Evolutionary conservation across 2,329 filamentous ascomycete genomes (phyloP).

Genomic region (Endothia cerciana): DNA sequence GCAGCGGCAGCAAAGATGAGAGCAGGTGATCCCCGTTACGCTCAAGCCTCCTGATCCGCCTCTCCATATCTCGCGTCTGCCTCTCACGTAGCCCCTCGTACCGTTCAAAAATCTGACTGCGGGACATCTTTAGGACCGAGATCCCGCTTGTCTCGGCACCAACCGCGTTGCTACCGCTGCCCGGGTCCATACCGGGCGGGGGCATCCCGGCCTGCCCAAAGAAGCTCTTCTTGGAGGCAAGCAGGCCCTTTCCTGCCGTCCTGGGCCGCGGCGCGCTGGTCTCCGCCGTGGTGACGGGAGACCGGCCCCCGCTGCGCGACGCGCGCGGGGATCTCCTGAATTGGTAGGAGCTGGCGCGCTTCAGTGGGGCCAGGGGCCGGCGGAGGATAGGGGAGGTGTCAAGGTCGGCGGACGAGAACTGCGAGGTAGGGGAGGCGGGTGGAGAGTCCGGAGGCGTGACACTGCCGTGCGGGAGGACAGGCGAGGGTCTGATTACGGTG

Average conservation of each 20-base stretch:
- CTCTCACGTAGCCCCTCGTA: conserved; percentile 28
- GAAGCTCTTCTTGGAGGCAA: conserved; percentile 22
- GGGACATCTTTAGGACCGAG: conserved; percentile 20
- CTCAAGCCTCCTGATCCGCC: conserved; percentile 50
- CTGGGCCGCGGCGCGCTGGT: conserved; percentile 14
- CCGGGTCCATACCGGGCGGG: too few relatives aligned
- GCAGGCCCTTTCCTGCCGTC: conserved; percentile 22
- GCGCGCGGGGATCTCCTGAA: conserved; percentile 11
- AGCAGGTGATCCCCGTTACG: conserved; percentile 51
- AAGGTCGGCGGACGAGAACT: conserved; percentile 18
- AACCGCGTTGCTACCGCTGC: neutral
- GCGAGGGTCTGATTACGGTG: conserved; percentile 19
- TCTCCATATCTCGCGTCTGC: conserved; percentile 47
- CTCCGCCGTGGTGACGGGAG: conserved; percentile 6
- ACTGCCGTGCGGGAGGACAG: conserved; percentile 16
- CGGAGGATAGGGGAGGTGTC: conserved; percentile 15
- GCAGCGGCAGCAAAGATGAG: conserved; percentile 48
- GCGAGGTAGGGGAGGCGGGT: conserved; percentile 15
- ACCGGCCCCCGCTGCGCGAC: conserved; percentile 12
- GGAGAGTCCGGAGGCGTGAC: conserved; percentile 27
- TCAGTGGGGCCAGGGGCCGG: conserved; percentile 8
- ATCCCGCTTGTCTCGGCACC: neutral
- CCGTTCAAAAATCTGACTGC: conserved; percentile 21
- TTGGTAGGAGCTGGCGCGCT: conserved; percentile 16
- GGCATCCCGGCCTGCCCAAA: too few relatives aligned